Evolutionary conservation across 2,329 filamentous ascomycete genomes (phyloP).

Genomic region (Cladophialophora yegresii): DNA sequence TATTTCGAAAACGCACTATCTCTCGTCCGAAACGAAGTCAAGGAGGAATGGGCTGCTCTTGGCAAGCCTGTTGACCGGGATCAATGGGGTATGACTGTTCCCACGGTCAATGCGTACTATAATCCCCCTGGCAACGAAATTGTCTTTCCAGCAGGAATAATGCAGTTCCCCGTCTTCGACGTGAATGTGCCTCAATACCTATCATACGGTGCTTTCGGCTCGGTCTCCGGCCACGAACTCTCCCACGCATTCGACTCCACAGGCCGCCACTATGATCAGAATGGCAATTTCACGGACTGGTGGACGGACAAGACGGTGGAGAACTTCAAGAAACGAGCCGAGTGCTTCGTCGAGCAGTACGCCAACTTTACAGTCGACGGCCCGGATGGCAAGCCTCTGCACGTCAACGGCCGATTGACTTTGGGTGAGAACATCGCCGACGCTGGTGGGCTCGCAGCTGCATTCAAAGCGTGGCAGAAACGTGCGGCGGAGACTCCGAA

Average conservation of each 20-base stretch:
- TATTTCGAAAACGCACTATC: slow-evolving; percentile 63
- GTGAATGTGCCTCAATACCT: slow-evolving; percentile 64
- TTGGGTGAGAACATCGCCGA: slow-evolving; percentile 73
- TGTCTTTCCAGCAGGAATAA: slow-evolving; percentile 68
- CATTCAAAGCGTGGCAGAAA: slow-evolving; percentile 67
- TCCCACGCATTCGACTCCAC: slow-evolving; percentile 70
- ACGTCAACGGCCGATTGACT: slow-evolving; percentile 65
- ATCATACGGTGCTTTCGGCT: slow-evolving; percentile 69
- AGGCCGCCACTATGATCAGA: slow-evolving; percentile 65
- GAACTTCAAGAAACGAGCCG: slow-evolving; percentile 59
- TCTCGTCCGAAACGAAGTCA: slow-evolving; percentile 52
- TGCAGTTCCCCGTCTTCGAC: slow-evolving; percentile 69
- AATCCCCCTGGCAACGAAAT: slow-evolving; percentile 67
- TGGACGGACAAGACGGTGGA: slow-evolving; percentile 63
- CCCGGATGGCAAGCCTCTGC: slow-evolving; percentile 56
- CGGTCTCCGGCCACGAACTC: slow-evolving; percentile 68
- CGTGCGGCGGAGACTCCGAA: slow-evolving; percentile 56
- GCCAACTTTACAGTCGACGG: slow-evolving; percentile 60
- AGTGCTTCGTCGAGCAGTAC: slow-evolving; percentile 71
- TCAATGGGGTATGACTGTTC: slow-evolving; percentile 61
- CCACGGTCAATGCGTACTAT: slow-evolving; percentile 67
- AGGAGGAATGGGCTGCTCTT: slow-evolving; percentile 58
- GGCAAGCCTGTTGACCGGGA: slow-evolving; percentile 63
- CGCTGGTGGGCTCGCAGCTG: slow-evolving; percentile 64
- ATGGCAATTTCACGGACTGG: slow-evolving; percentile 67